Evolutionary conservation across 1,139 yeast genomes (phyloP), one percentile per base, ranked within the genome.

Genomic region (Arxiozyma slooffiae): DNA sequence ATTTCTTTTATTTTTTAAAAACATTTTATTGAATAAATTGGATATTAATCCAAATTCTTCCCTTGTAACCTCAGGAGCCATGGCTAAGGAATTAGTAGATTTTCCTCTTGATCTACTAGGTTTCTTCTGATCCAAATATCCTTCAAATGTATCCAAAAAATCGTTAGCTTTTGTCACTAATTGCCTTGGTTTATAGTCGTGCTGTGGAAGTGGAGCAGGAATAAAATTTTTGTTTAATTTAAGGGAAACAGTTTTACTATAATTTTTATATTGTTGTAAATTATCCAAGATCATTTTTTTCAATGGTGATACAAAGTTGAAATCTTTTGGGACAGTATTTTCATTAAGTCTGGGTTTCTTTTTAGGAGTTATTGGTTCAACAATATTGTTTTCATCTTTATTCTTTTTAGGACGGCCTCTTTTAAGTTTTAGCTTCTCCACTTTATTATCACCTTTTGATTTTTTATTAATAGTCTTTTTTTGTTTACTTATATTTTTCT

Each of bases 71-170:
- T 68, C 65, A 0, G 94, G 90, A 0, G 95, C 95, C 57, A 78
- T 75, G 0, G 85, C 74, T 72, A 88, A 79, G 1, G 94, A 79
- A 48, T 79, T 78, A 4, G 77, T 75, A 2, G 90, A 79, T n/a
- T 79, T 73, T 43, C 71, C 71, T 21, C 62, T 57, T 18, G 69
- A 70, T 47, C 78, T 74, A 11, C 77, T 71, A 1, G 56, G 45
- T 57, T 86, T 77, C 60, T 81, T 88, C 64, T 90, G 97, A 58
- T 89, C 97, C 63, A 90, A 88, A 63, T 79, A 90, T 0, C 96
- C 97, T 64, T 88, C 96, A 40, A 82, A 79, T 0, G 96, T 96
- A 61, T 88, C 96, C 42, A 83, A 70, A 61, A 86, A 88, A 53
- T 76, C 81, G 38, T 72, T 38, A 8, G 42, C 44, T 30, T 67